Evolutionary conservation across 345 rosid species (phyloP), one percentile per base, ranked within the genome.

Genomic region (Heritiera fomes): DNA sequence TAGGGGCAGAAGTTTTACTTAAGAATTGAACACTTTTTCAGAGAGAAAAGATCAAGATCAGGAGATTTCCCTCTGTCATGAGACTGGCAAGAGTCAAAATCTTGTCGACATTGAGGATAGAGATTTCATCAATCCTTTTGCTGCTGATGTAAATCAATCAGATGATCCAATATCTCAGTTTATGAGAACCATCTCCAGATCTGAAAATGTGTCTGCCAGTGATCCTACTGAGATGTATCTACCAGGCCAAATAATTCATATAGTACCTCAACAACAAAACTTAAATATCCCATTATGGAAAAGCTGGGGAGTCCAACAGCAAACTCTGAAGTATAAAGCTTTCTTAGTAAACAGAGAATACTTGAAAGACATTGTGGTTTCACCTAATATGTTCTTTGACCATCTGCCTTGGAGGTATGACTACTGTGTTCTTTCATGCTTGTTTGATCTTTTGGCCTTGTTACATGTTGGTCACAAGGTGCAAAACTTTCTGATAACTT

Each of bases 331-430:
- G 74, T 91, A 89, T 80, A 88, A 82, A 83, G 98, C 94, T 40
- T 91, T 86, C 78, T 53, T 93, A 71, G 90, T 91, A 18, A 86
- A 93, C 72, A 86, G 90, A 85, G 90, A 91, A 80, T 77, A 81
- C 81, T 91, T 95, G 68, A 91, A 82, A 74, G 97, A 93, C 73
- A 86, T 95, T 3, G 86, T 89, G 38, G 97, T 95, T 23, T 92
- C 97, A 66, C 94, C 89, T 76, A 86, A 88, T 55, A 95, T 95
- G 99, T 95, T 95, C 82, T 88, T 93, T 79, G 98, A 93, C 81
- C 98, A 95, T 87, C 90, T 93, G 30, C 99, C 99, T 28, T 93
- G 98, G 97, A 95, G 97, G 98, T 91, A 87, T 56, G 53, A n/a
- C 12, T 67, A 14, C 34, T 49, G 30, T 49, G 12, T 32, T 20